Evolutionary conservation across 805 yeast genomes (phyloP), one percentile per base, ranked within the genome.

Genomic region (Saccharomycopsis sp.): DNA sequence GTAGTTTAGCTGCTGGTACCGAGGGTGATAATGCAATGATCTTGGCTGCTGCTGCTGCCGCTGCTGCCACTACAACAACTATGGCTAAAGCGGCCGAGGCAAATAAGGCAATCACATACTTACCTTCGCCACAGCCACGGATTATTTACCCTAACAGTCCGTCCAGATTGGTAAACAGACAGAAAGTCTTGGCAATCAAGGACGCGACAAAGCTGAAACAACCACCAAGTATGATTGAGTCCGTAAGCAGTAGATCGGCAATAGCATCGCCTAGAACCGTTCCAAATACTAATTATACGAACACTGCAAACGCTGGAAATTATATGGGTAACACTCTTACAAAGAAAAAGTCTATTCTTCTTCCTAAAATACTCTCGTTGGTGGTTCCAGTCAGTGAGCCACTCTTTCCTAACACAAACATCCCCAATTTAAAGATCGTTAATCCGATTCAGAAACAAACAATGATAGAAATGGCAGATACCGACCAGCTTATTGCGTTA

Each of bases 371-470:
- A 3, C 35, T 55, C n/a, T 17, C 52, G 15, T 29, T 55, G 12
- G 47, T 56, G n/a, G 25, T 58, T 2, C 62, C 62, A 12, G 54
- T 58, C 12, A 50, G 47, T 15, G 62, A 59, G 24, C 64, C 64
- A 9, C 50, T 61, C 14, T 61, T 61, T 44, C 62, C 64, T 9
- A 55, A 59, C 14, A 51, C 53, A 5, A 29, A n/a, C 29, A 57
- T 61, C 23, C 54, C 57, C 2, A 51, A 61, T 35, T 52, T 59
- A 9, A 24, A 50, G n/a, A 52, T 61, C 8, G 49, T 55, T 9
- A 61, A 61, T 47, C 64, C 64, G 3, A 41, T 53, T 17, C 64
- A 61, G 34, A 59, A 59, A 44, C 57, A 57, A 17, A 62, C 64
- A 2, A 52, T 61, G 8, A 55, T 61, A n/a, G 54, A 52, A 17